Evolutionary conservation across 78 protist genomes (phyloP).

Genomic region (Trichosphaerium sp.): DNA sequence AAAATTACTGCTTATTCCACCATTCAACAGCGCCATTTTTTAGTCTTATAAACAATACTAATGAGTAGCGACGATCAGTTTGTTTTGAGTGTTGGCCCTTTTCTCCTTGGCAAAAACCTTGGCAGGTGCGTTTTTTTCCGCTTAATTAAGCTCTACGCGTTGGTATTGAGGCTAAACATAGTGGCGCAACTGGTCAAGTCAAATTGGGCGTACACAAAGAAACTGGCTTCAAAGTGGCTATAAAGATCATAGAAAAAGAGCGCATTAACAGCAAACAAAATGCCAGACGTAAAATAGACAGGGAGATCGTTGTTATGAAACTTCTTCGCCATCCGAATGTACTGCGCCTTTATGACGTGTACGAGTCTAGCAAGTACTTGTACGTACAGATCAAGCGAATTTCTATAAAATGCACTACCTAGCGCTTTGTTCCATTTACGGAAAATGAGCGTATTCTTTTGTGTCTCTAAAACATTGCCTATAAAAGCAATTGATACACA

Average conservation of each 20-base stretch:
- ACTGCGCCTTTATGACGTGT: constrained; percentile 79
- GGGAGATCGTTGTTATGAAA: constrained; percentile 83
- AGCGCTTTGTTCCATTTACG: background rate
- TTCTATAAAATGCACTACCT: background rate
- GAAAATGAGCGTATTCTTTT: background rate
- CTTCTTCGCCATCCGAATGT: constrained; percentile 80
- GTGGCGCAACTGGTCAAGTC: constrained; percentile 45
- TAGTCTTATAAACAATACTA: no score
- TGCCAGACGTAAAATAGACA: constrained; percentile 58
- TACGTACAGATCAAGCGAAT: no score
- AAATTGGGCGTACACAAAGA: constrained; percentile 57
- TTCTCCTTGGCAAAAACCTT: constrained; percentile 59
- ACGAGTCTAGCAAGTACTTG: constrained; percentile 65
- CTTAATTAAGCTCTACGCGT: background rate
- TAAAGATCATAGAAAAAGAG: constrained; percentile 62
- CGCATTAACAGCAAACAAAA: constrained; percentile 23
- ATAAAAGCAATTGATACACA: background rate
- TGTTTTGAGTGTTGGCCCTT: constrained; percentile 73
- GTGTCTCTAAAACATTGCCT: background rate
- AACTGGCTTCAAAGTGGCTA: constrained; percentile 60
- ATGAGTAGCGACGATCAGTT: no score
- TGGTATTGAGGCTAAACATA: background rate
- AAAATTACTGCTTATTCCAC: no score
- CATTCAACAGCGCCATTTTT: no score
- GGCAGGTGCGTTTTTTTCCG: constrained; percentile 60